Conservation (phyloP, 129 eudicot genomes). For the Dittrichia graveolens region DNA sequence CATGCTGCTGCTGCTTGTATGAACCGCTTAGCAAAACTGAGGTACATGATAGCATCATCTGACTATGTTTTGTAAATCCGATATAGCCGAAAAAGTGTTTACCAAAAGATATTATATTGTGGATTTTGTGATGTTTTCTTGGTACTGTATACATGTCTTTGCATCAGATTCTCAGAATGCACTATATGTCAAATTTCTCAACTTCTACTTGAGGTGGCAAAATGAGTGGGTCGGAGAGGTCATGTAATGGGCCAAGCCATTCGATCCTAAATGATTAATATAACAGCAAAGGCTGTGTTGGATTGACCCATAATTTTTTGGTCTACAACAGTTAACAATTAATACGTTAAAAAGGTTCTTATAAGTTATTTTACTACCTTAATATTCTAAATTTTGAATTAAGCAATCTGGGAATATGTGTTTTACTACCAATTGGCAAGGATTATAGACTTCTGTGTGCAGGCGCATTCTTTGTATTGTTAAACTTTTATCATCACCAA, state of each 20-base stretch:
- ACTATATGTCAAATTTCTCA: slow-evolving; percentile 3
- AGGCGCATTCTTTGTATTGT: background rate
- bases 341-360: too few relatives aligned
- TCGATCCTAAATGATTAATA: too few relatives aligned
- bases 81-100: background rate
- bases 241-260: background rate
- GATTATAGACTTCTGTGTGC: background rate
- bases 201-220: background rate
- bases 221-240: background rate
- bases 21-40: slow-evolving; percentile 95
- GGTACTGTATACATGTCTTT: background rate
- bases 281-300: background rate
- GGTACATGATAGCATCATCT: slow-evolving; percentile 45
- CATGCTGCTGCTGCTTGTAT: slow-evolving; percentile 98
- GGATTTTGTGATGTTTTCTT: background rate
- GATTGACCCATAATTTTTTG: too few relatives aligned
- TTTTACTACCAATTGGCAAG: too few relatives aligned
- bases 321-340: too few relatives aligned
- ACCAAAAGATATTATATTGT: background rate
- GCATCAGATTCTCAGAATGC: slow-evolving; percentile 4
- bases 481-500: too few relatives aligned
- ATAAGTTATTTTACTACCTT: too few relatives aligned
- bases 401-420: too few relatives aligned
- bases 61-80: background rate
- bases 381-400: too few relatives aligned